phyloP scores from a whole-genome alignment of 2,329 filamentous ascomycete genomes.

The Penicillium sp. region DNA sequence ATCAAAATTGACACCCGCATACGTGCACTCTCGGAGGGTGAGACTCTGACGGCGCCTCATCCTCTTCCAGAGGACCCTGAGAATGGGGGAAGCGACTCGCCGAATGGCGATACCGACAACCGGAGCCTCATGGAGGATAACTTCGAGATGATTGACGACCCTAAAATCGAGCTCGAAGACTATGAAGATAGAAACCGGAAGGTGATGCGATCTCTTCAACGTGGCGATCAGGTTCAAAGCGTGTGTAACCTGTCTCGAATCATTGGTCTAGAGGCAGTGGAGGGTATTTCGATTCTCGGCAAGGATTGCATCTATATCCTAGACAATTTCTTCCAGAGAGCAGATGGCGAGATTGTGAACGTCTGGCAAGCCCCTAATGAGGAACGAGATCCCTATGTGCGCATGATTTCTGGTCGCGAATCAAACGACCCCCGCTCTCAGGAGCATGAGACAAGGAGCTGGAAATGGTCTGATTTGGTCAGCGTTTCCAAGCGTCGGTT shows the following conservation, averaged over 20 bases:
- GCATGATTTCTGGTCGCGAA: slow-evolving; percentile 83
- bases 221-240: slow-evolving; percentile 86
- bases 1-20: slow-evolving; percentile 50
- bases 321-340: slow-evolving; percentile 93
- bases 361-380: slow-evolving; percentile 90
- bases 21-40: slow-evolving; percentile 41
- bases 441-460: slow-evolving; percentile 82
- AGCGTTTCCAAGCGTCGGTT: slow-evolving; percentile 96
- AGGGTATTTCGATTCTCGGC: slow-evolving; percentile 89
- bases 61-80: slow-evolving; percentile 35
- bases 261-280: slow-evolving; percentile 86
- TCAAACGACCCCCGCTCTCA: slow-evolving; percentile 57
- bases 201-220: slow-evolving; percentile 89
- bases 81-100: slow-evolving; percentile 30
- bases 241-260: slow-evolving; percentile 96
- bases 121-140: slow-evolving; percentile 70
- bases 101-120: slow-evolving; percentile 38
- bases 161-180: slow-evolving; percentile 77
- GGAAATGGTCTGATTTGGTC: slow-evolving; percentile 92
- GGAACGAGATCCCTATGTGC: slow-evolving; percentile 91
- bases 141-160: slow-evolving; percentile 93
- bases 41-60: slow-evolving; percentile 42
- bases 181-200: slow-evolving; percentile 98
- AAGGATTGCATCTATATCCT: slow-evolving; percentile 91
- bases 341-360: slow-evolving; percentile 94